Evolutionary conservation across 2,329 filamentous ascomycete genomes (phyloP).

Genomic region (Dothideomycetes sp.): DNA sequence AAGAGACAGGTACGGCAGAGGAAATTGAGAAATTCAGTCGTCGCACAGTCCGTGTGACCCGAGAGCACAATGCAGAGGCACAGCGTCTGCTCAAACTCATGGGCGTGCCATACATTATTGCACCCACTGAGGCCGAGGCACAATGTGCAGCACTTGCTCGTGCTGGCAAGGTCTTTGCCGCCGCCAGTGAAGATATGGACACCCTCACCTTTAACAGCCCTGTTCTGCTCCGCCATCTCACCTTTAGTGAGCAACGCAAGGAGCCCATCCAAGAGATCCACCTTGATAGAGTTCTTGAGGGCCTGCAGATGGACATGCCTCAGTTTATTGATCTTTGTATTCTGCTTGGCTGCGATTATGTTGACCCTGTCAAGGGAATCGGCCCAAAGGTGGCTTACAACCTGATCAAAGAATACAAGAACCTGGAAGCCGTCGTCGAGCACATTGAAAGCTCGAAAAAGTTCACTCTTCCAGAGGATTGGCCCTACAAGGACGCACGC

Average conservation of each 20-base stretch:
- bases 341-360: slow-evolving; percentile 91
- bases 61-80: slow-evolving; percentile 93
- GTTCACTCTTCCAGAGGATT: slow-evolving; percentile 84
- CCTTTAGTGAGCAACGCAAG: slow-evolving; percentile 94
- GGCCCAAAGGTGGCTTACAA: slow-evolving; percentile 87
- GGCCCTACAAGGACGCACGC: slow-evolving; percentile 87
- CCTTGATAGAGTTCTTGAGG: slow-evolving; percentile 74
- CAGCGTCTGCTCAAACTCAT: slow-evolving; percentile 84
- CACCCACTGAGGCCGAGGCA: slow-evolving; percentile 92
- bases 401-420: slow-evolving; percentile 83
- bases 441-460: slow-evolving; percentile 68
- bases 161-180: slow-evolving; percentile 91
- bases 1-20: slow-evolving; percentile 91
- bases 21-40: slow-evolving; percentile 98
- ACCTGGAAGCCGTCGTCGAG: slow-evolving; percentile 77
- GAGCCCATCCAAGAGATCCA: slow-evolving; percentile 95
- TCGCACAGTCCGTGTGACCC: slow-evolving; percentile 85
- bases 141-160: slow-evolving; percentile 85
- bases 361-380: slow-evolving; percentile 91
- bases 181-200: slow-evolving; percentile 97
- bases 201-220: slow-evolving; percentile 92
- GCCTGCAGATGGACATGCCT: slow-evolving; percentile 68
- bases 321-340: slow-evolving; percentile 98
- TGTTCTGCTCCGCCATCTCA: slow-evolving; percentile 82
- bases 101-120: slow-evolving; percentile 91